Base-by-base conservation (phyloP, 345 rosid species). In the Heritiera littoralis region DNA sequence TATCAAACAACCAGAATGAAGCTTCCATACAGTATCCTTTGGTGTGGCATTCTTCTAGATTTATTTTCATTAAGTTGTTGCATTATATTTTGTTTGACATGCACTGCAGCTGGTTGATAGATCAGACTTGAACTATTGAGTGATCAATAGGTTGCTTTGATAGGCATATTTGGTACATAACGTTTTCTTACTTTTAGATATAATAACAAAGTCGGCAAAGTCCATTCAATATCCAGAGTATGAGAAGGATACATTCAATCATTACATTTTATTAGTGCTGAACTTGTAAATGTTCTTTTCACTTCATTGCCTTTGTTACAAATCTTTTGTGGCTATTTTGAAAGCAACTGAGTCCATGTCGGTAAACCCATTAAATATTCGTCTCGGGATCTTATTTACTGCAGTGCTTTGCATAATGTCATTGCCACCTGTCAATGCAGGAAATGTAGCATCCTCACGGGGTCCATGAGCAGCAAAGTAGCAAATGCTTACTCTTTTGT, bases 21-120 rank as follows among this genome's bases (percentile, higher is more conserved):
- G 90, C 93, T 77, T 78, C 85, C 63, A 78, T 90, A 28, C 99
- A 94, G 99, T 95, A 93, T 95, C 97, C 98, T 95, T 64, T 82
- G 66, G 23, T 63, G 17, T 51, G 32, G 45, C 61, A 72, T 72
- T 52, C 60, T 30, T 72, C 79, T 32, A 48, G 8, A 38, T 61
- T 63, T 75, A 45, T 45, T 75, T 76, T 76, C 23, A 5, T 41
- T 76, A 28, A 61, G 40, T 67, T 61, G 76, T 23, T 71, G 17
- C 60, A 52, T 45, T 17, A 65, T 15, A 43, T 43, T 66, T 77
- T 17, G 30, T n/a, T 65, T 12, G 41, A 10, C 30, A 49, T 81
- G 46, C 72, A 76, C 38, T 15, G 70, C 68, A 55, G 7, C 20
- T 38, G 5, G 32, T 6, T n/a, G 9, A 10, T n/a, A 54, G 77